Evolutionary conservation across 2,329 filamentous ascomycete genomes (phyloP), one percentile per base, ranked within the genome.

Genomic region (Colletotrichum orchidophilum): DNA sequence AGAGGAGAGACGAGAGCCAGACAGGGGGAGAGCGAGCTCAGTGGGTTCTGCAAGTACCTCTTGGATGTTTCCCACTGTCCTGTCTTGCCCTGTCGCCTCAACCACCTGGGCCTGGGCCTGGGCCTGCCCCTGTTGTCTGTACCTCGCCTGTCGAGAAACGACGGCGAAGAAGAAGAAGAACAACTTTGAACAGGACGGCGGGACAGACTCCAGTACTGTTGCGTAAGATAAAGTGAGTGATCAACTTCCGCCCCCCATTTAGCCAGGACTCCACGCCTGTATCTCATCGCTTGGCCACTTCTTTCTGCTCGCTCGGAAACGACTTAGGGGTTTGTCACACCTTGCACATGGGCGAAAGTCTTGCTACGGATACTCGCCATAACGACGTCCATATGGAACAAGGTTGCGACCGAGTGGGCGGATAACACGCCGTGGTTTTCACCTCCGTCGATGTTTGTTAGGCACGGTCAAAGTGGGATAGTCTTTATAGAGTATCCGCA

Each of bases 31-130:
- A 46, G 33, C 42, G 3, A 66, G 54, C 39, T 42, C 39, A 31
- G 12, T n/a, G 26, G 29, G 21, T 24, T 33, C 57, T 31, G 15
- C 35, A 67, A 35, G 66, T 68, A 58, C 60, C 52, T 52, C n/a
- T 52, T 42, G 50, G 50, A 50, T 57, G 59, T 58, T 63, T 63
- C 60, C 39, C 60, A 52, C 66, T 58, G 66, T 58, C 52, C 50
- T 58, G 31, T 69, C 66, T 63, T 12, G 61, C 54, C 46, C 46
- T 42, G 63, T 33, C 12, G 21, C 59, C 7, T 26, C 21, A 13
- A 9, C 18, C 39, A 18, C 39, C 18, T 15, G 57, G 57, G 57
- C 24, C 15, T n/a, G 6, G 63, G 35, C 58, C 58, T 49, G 54
- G 13, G 11, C 49, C 21, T 42, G 39, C n/a, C 5, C 39, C 18